Percentiles rank a stretch among this genome's conserved stretches.
phyloP scores from a whole-genome alignment of 2,329 filamentous ascomycete species.

The Fusarium sp. region DNA sequence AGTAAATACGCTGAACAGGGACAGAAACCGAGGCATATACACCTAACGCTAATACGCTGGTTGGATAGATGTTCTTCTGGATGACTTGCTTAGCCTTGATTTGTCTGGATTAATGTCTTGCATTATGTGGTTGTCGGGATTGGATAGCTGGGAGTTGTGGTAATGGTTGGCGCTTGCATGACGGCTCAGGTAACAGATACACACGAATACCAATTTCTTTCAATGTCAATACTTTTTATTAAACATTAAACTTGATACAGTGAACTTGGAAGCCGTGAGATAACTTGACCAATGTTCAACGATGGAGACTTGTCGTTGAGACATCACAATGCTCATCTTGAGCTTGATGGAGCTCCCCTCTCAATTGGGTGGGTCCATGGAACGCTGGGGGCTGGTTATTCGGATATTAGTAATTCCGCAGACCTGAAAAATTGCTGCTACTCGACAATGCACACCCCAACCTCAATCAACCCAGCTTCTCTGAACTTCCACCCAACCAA shows the following conservation, averaged over 20 bases:
- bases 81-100: conserved; percentile 12
- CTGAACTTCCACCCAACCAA: conserved; percentile 35
- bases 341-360: neutral
- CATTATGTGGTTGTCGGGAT: conserved; percentile 27
- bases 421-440: conserved; percentile 40
- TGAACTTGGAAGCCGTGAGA: neutral
- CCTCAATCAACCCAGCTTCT: conserved; percentile 27
- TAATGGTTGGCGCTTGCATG: conserved; percentile 24
- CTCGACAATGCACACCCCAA: conserved; percentile 10
- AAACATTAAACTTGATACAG: neutral
- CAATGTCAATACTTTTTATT: neutral
- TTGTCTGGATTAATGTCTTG: conserved; percentile 28
- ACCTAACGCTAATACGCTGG: conserved; percentile 3
- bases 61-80: conserved; percentile 17
- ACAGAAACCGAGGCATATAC: neutral
- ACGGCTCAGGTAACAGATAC: conserved; percentile 32
- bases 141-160: conserved; percentile 25
- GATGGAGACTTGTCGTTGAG: neutral
- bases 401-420: conserved; percentile 27
- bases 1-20: neutral
- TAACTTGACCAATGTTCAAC: neutral
- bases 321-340: too few relatives aligned
- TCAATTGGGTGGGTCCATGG: neutral
- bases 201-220: conserved; percentile 36
- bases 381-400: neutral